Evolutionary conservation across 1,284 basidiomycete genomes (phyloP).

Genomic region (Ustilago nuda): DNA sequence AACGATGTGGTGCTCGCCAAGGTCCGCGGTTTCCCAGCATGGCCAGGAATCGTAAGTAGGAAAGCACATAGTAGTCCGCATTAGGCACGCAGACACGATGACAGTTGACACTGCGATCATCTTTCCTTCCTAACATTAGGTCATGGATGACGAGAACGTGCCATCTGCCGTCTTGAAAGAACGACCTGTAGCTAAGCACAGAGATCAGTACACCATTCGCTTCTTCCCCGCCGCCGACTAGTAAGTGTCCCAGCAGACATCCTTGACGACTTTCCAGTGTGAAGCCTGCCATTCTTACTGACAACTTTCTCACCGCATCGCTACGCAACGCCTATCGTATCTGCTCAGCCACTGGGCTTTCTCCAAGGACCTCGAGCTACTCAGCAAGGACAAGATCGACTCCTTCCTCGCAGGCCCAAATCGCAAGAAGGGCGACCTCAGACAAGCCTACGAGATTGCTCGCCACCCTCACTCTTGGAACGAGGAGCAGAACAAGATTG

Average conservation of each 20-base stretch:
- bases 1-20: constrained; percentile 91
- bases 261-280: neutral
- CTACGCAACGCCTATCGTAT: constrained; percentile 6
- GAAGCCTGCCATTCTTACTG: constrained; percentile 1
- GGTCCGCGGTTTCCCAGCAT: constrained; percentile 90
- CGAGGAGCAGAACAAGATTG: constrained; percentile 56
- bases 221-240: constrained; percentile 93
- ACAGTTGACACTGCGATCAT: neutral
- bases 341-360: constrained; percentile 82
- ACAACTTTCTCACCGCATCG: neutral
- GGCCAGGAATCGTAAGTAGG: constrained; percentile 82
- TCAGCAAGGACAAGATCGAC: constrained; percentile 84
- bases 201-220: constrained; percentile 79
- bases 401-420: constrained; percentile 80
- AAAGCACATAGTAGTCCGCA: neutral
- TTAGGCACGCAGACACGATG: constrained; percentile 62
- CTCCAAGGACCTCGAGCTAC: constrained; percentile 82
- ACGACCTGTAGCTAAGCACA: constrained; percentile 78
- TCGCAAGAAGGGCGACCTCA: constrained; percentile 81
- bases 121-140: constrained; percentile 71
- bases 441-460: constrained; percentile 84
- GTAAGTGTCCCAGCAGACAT: constrained; percentile 73
- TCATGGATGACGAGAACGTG: constrained; percentile 79
- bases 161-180: constrained; percentile 77
- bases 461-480: constrained; percentile 77